Evolutionary conservation across 2,329 filamentous ascomycete species (phyloP).

Genomic region (Calonectria hongkongensis): DNA sequence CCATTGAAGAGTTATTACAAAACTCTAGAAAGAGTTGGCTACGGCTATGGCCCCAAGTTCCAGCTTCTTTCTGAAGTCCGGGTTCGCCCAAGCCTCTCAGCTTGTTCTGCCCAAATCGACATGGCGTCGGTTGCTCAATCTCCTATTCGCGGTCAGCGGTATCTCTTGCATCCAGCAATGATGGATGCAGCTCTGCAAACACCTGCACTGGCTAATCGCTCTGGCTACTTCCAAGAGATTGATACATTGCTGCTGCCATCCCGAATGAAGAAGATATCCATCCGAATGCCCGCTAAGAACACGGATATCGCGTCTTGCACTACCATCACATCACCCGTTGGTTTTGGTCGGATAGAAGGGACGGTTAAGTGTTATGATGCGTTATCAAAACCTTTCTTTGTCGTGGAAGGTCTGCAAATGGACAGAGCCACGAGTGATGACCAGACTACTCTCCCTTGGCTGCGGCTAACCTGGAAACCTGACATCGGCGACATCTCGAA

Average conservation of each 20-base stretch:
- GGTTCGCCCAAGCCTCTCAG: constrained; percentile 47
- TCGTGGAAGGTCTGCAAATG: constrained; percentile 50
- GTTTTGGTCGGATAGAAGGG: constrained; percentile 47
- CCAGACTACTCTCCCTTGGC: constrained; percentile 48
- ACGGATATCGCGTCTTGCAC: constrained; percentile 44
- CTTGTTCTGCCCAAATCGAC: constrained; percentile 49
- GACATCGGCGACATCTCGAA: constrained; percentile 51
- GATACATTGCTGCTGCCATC: constrained; percentile 48
- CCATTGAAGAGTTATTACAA: constrained; percentile 52
- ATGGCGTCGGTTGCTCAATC: constrained; percentile 45
- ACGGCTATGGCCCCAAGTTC: constrained; percentile 51
- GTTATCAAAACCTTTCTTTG: constrained; percentile 46
- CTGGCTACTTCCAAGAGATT: constrained; percentile 50
- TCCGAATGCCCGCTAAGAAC: constrained; percentile 48
- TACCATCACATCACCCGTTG: constrained; percentile 48
- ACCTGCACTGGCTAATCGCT: constrained; percentile 49
- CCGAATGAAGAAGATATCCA: constrained; percentile 50
- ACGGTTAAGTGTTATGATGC: constrained; percentile 47
- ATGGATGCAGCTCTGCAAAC: constrained; percentile 52
- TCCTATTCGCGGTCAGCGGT: constrained; percentile 48
- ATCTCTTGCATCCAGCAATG: constrained; percentile 50
- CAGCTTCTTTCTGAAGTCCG: constrained; percentile 50
- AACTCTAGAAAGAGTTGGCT: constrained; percentile 49
- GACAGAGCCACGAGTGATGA: constrained; percentile 48
- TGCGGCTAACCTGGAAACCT: constrained; percentile 49